Conservation (phyloP, 768 basidiomycete species). For the Clitopilus hobsonii region DNA sequence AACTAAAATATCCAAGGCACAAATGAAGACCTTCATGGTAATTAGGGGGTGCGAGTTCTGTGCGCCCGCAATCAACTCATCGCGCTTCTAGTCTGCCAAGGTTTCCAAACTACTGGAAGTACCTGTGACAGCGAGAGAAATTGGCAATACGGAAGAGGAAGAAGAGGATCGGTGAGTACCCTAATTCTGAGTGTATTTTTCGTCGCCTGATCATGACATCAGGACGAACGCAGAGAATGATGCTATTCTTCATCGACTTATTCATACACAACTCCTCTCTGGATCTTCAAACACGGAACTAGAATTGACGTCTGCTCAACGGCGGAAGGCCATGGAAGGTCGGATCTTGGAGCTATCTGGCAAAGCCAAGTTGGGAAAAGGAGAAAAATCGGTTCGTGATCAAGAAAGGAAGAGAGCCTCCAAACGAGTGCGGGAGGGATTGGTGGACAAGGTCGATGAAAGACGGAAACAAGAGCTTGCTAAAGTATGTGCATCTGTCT, state of each 20-base stretch:
- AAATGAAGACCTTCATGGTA: conserved; percentile 79
- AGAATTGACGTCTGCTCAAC: conserved; percentile 58
- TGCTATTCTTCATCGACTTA: conserved; percentile 67
- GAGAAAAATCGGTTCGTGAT: conserved; percentile 56
- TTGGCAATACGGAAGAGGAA: conserved; percentile 28
- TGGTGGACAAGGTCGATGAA: conserved; percentile 57
- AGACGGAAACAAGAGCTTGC: conserved; percentile 51
- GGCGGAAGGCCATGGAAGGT: conserved; percentile 71
- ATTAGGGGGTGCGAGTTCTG: too few relatives aligned
- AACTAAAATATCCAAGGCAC: conserved; percentile 26
- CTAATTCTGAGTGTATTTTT: not conserved
- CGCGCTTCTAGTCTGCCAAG: conserved; percentile 63
- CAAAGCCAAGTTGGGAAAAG: conserved; percentile 66
- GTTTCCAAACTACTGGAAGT: conserved; percentile 53
- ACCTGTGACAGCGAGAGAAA: conserved; percentile 10
- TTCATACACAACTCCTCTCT: conserved; percentile 77
- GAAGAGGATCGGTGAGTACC: conserved; percentile 51
- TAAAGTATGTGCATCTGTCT: conserved; percentile 53
- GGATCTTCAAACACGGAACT: conserved; percentile 65
- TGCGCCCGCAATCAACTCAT: conserved; percentile 16
- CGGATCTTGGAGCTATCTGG: conserved; percentile 73
- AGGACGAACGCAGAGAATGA: conserved; percentile 80
- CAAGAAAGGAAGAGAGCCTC: conserved; percentile 67
- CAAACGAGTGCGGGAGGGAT: conserved; percentile 68
- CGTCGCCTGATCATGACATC: not conserved